Evolutionary conservation across 2,329 filamentous ascomycete species (phyloP).

Genomic region (Fusarium miscanthi): DNA sequence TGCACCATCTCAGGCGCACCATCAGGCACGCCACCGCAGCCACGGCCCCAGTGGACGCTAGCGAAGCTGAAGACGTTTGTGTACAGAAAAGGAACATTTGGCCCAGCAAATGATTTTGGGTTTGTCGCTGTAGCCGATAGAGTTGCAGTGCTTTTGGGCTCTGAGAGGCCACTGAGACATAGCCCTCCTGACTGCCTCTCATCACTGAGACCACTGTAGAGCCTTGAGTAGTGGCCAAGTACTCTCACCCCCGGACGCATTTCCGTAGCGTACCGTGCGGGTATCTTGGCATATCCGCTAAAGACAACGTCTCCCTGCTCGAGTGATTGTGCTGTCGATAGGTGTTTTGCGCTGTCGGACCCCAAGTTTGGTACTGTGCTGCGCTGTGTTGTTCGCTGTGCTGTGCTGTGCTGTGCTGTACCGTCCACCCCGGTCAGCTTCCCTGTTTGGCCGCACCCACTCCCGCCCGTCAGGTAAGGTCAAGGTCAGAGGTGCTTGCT

Average conservation of each 20-base stretch:
- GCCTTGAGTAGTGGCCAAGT: constrained; percentile 25
- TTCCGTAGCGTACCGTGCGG: constrained; percentile 39
- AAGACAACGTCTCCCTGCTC: constrained; percentile 27
- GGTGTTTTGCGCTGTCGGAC: constrained; percentile 12
- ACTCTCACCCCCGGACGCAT: constrained; percentile 32
- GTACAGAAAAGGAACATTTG: constrained; percentile 19
- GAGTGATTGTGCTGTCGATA: constrained; percentile 15
- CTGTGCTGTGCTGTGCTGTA: constrained; percentile 25
- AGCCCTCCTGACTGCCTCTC: not conserved
- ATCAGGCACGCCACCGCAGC: constrained; percentile 44
- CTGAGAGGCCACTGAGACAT: not conserved
- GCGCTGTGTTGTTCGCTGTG: constrained; percentile 21
- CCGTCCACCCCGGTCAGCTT: constrained; percentile 39
- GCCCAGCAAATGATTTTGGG: not conserved
- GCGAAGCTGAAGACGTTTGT: constrained; percentile 27
- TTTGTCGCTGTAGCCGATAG: not conserved
- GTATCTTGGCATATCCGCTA: constrained; percentile 37
- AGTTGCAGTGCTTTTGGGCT: not conserved
- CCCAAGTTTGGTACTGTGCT: constrained; percentile 32
- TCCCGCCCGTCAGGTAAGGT: constrained; percentile 42
- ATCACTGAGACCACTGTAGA: not conserved
- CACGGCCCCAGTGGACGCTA: constrained; percentile 44
- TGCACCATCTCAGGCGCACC: constrained; percentile 34
- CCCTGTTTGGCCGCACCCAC: constrained; percentile 46
- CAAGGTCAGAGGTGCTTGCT: constrained; percentile 15